Evolutionary conservation across 441 rosid genomes (phyloP).

Genomic region (Erysimum pusillum): DNA sequence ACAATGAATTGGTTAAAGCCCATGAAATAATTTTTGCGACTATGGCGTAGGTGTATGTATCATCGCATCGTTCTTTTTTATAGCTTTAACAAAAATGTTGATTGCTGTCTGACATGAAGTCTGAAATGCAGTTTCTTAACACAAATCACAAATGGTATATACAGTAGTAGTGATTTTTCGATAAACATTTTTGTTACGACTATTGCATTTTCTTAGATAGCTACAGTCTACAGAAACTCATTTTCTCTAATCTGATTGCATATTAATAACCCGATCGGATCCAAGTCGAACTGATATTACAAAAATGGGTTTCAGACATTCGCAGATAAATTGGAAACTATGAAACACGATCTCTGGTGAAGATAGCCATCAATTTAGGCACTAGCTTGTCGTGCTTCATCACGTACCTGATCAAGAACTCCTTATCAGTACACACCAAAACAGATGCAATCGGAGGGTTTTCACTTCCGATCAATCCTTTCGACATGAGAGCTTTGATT

Average conservation of each 20-base stretch:
- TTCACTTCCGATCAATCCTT: conserved; percentile 41
- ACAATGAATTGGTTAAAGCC: too few species aligned
- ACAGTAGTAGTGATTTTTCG: too few species aligned
- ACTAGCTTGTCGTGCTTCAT: conserved; percentile 39
- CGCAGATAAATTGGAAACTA: neutral
- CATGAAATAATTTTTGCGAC: too few species aligned
- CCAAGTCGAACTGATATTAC: conserved; percentile 5
- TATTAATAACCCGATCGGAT: neutral
- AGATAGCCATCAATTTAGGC: conserved; percentile 39
- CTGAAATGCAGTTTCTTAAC: neutral
- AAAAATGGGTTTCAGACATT: conserved; percentile 11
- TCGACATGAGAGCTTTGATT: conserved; percentile 41
- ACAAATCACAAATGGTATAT: neutral
- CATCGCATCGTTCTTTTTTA: too few species aligned
- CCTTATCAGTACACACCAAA: conserved; percentile 32
- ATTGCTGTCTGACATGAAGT: neutral
- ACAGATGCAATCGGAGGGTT: conserved; percentile 39
- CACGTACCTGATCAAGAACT: conserved; percentile 32
- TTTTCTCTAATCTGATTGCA: neutral
- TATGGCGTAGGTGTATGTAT: too few species aligned
- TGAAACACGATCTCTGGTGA: neutral
- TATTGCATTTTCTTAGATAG: neutral
- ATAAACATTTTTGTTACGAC: neutral
- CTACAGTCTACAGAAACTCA: neutral
- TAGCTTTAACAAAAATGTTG: neutral